phyloP scores from a whole-genome alignment of 2,329 filamentous ascomycete species.

The Paramyrothecium roridum region DNA sequence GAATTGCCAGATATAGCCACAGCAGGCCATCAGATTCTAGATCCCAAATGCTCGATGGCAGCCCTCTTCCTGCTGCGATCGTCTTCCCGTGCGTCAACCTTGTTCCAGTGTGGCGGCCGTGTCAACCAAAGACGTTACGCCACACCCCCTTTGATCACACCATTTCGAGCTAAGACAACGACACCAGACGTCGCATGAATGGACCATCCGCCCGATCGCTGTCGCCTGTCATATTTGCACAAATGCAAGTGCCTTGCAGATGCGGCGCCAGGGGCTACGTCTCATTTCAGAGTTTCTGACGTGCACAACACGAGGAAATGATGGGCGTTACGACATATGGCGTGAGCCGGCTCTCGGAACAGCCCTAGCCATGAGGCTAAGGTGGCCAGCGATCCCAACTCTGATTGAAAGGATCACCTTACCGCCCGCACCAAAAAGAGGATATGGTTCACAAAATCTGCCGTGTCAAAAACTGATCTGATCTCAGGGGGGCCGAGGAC shows the following conservation, averaged over 20 bases:
- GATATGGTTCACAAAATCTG: no score
- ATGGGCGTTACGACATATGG: not conserved
- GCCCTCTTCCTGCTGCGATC: no score
- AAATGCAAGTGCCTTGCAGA: not conserved
- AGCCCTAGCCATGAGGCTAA: no score
- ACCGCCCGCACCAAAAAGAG: no score
- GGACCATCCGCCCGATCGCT: not conserved
- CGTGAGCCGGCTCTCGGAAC: not conserved
- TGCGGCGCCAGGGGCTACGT: not conserved
- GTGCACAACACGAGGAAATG: not conserved
- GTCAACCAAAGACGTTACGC: not conserved
- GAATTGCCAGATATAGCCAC: not conserved
- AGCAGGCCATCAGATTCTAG: no score
- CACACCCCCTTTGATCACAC: not conserved
- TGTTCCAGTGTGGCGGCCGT: not conserved
- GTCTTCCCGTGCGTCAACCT: not conserved
- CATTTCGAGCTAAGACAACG: not conserved
- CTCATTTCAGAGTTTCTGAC: not conserved
- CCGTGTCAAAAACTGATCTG: no score
- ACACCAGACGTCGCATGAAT: not conserved
- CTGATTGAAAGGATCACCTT: no score
- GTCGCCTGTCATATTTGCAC: not conserved
- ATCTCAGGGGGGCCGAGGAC: no score
- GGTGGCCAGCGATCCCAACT: no score
- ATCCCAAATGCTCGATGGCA: no score